A percentile compares a stretch with the other conserved stretches of the same genome.
These are phyloP conservation scores for Beta vulgaris DNA, from an alignment of 148 eudicot species.

Conservation along the genomic window DNA sequence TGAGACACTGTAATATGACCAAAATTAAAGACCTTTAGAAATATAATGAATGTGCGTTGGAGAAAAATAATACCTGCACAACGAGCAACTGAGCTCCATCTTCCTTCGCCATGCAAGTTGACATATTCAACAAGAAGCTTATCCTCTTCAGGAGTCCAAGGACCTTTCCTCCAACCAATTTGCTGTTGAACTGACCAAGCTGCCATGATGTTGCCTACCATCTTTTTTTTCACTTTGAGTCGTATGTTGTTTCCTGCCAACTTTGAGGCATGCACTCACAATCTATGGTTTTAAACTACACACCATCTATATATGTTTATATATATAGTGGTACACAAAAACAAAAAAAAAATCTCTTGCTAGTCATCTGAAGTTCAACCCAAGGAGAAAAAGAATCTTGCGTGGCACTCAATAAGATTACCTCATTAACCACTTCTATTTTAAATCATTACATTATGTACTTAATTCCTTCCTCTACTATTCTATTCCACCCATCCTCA, in stretches of 20 bases:
- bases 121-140: conserved; percentile 45
- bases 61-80: conserved; percentile 34
- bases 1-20: neutral
- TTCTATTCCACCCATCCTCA: no score
- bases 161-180: conserved; percentile 70
- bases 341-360: no score
- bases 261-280: conserved; percentile 27
- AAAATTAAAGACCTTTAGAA: neutral
- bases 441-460: neutral
- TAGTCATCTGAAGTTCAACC: conserved; percentile 24
- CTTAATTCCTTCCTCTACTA: no score
- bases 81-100: conserved; percentile 58
- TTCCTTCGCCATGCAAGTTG: conserved; percentile 48
- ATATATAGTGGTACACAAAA: conserved; percentile 11
- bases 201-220: conserved; percentile 33
- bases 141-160: conserved; percentile 63
- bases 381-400: conserved; percentile 13
- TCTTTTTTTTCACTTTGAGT: conserved; percentile 3
- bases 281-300: neutral
- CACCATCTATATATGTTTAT: no score
- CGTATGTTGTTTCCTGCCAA: conserved; percentile 37
- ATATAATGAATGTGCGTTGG: neutral
- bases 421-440: conserved; percentile 25
- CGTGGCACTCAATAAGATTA: conserved; percentile 23
- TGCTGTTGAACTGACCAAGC: conserved; percentile 34